Evolutionary conservation across 192 early-diverging fungal species (phyloP), one percentile per base, ranked within the genome.

Genomic region (Coemansia sp.): DNA sequence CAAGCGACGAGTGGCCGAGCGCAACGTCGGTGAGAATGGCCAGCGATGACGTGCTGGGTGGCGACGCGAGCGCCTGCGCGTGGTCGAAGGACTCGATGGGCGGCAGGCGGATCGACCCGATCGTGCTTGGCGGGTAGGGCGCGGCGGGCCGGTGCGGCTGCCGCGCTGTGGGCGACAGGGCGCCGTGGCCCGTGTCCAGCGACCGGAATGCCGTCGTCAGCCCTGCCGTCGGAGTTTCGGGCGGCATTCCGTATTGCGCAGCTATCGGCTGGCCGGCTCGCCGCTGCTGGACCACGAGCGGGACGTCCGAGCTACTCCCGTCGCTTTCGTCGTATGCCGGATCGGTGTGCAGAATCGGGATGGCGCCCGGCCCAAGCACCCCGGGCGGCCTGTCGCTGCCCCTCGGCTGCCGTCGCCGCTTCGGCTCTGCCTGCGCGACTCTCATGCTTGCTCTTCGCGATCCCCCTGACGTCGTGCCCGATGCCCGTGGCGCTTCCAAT

Each of bases 71-170:
- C 5, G 62, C 34, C 21, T 64, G 62, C 7, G 62, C 62, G 2
- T 59, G 58, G 63, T 69, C 74, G 11, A 77, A 66, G 12, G 74
- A 77, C 14, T 61, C 53, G 3, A 77, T 77, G 0, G 74, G 74
- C 48, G 74, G 74, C 11, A 77, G 48, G 0, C 74, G 66, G 34
- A 77, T 58, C 14, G 66, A 43, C 2, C 57, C 64, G 5, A 16
- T 42, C 30, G 40, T 8, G 15, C 3, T 17, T 37, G 12, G 40
- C 41, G 52, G 21, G 34, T 17, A 40, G 0, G 40, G 4, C 34
- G 51, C 1, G 3, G 38, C 14, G 37, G 52, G 30, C 16, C 40
- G 40, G n/a, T 40, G 32, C 11, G 21, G 15, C n/a, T n/a, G n/a
- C n/a, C n/a, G n/a, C n/a, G n/a, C n/a, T n/a, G n/a, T n/a, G n/a